phyloP scores from a whole-genome alignment of 2,329 filamentous ascomycete genomes.

The Epichloe hybrida region DNA sequence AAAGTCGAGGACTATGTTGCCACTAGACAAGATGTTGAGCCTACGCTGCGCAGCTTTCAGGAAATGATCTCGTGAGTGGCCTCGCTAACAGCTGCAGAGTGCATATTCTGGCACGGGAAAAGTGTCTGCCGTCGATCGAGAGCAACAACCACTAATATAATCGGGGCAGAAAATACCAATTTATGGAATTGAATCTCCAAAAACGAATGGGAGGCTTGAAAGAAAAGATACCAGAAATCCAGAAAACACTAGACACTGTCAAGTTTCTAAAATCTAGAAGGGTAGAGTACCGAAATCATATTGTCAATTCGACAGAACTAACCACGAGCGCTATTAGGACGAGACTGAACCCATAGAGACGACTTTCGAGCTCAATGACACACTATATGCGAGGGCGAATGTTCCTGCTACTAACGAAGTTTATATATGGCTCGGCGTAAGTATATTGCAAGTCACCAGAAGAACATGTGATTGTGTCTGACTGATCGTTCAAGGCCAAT shows the following conservation, averaged over 20 bases:
- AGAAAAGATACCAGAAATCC: constrained; percentile 95
- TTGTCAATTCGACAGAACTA: not conserved
- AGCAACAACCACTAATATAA: constrained; percentile 3
- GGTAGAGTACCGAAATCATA: constrained; percentile 27
- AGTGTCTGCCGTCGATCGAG: not conserved
- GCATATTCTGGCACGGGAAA: not conserved
- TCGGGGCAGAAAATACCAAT: constrained; percentile 78
- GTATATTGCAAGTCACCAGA: not conserved
- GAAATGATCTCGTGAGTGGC: constrained; percentile 77
- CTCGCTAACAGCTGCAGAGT: not conserved
- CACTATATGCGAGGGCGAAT: constrained; percentile 76
- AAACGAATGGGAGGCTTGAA: constrained; percentile 66
- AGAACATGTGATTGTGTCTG: not conserved
- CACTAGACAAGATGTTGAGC: constrained; percentile 64
- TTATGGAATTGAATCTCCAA: constrained; percentile 94
- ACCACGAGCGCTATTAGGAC: constrained; percentile 18
- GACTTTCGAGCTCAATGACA: constrained; percentile 94
- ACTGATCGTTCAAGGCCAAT: constrained; percentile 51
- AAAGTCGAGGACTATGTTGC: constrained; percentile 80
- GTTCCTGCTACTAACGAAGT: constrained; percentile 80
- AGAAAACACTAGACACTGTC: constrained; percentile 89
- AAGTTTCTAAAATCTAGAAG: constrained; percentile 67
- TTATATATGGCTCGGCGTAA: constrained; percentile 88
- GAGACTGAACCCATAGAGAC: constrained; percentile 66
- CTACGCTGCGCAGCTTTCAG: constrained; percentile 70